Percentiles rank a stretch among this genome's conserved stretches.
phyloP scores from a whole-genome alignment of 192 early-diverging fungal genomes.

The Funneliformis geosporum region DNA sequence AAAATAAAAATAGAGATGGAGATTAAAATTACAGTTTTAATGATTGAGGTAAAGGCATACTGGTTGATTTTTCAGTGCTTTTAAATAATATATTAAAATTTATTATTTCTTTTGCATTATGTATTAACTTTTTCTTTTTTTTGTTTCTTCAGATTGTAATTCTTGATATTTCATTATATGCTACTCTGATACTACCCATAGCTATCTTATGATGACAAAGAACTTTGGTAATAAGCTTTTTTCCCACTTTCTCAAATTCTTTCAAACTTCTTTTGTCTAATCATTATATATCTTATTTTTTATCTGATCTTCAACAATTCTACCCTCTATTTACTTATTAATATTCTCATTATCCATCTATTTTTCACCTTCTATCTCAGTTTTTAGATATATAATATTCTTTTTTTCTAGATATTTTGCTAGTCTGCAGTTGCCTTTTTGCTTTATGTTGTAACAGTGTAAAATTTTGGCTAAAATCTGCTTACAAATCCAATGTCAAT shows the following conservation, averaged over 20 bases:
- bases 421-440: conserved; percentile 12
- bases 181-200: neutral
- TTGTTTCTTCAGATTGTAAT: no score
- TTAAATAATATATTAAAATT: conserved; percentile 9
- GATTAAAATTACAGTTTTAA: no score
- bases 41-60: no score
- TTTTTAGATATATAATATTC: neutral
- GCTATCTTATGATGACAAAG: neutral
- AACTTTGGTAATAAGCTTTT: conserved; percentile 2
- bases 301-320: neutral
- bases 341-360: neutral
- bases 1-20: no score
- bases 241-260: conserved; percentile 17
- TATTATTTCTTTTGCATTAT: conserved; percentile 2
- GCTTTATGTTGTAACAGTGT: no score
- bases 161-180: conserved; percentile 6
- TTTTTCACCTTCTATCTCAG: no score
- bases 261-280: neutral
- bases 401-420: conserved; percentile 5
- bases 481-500: no score
- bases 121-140: neutral
- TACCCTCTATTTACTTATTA: neutral
- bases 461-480: no score
- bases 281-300: no score
- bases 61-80: no score